A percentile compares a stretch with the other conserved stretches of the same genome.
Evolutionary conservation across 176 grass and related monocot genomes (phyloP).

Genomic region (Carex parvula): DNA sequence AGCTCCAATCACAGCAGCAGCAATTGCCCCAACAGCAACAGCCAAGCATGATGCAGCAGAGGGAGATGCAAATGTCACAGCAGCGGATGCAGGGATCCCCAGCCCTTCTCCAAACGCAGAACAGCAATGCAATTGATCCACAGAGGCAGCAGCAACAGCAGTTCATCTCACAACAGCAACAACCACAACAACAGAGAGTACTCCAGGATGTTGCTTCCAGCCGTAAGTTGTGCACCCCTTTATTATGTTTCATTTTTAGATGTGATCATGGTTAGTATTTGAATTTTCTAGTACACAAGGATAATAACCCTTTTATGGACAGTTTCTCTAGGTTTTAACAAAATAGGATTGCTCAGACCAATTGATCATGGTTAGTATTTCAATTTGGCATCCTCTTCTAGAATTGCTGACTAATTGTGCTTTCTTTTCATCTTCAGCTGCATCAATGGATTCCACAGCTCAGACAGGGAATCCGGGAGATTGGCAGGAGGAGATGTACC

Average conservation of each 20-base stretch:
- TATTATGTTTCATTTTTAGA: slow-evolving; percentile 10
- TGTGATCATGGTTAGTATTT: neutral
- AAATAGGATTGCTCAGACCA: neutral
- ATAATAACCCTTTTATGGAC: neutral
- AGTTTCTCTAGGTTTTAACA: neutral
- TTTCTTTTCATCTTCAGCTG: slow-evolving; percentile 34
- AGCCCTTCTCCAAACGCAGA: slow-evolving; percentile 63
- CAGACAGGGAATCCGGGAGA: slow-evolving; percentile 57
- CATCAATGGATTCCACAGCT: slow-evolving; percentile 63
- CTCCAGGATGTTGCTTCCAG: slow-evolving; percentile 85
- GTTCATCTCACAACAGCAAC: slow-evolving; percentile 43
- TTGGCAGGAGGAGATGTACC: slow-evolving; percentile 71
- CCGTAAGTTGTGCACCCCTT: slow-evolving; percentile 45
- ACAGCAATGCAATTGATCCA: slow-evolving; percentile 38
- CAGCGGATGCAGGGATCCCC: slow-evolving; percentile 57
- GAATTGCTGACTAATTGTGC: neutral
- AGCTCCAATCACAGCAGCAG: slow-evolving; percentile 72
- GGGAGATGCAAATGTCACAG: slow-evolving; percentile 30
- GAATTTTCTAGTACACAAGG: neutral
- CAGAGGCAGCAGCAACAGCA: slow-evolving; percentile 56
- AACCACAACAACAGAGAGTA: slow-evolving; percentile 36
- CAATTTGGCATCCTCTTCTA: neutral
- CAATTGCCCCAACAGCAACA: slow-evolving; percentile 57
- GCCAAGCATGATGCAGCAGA: slow-evolving; percentile 27
- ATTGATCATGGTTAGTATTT: neutral